Base-by-base conservation (phyloP, 805 yeast species). In the Teunomyces barrocoloradensis region DNA sequence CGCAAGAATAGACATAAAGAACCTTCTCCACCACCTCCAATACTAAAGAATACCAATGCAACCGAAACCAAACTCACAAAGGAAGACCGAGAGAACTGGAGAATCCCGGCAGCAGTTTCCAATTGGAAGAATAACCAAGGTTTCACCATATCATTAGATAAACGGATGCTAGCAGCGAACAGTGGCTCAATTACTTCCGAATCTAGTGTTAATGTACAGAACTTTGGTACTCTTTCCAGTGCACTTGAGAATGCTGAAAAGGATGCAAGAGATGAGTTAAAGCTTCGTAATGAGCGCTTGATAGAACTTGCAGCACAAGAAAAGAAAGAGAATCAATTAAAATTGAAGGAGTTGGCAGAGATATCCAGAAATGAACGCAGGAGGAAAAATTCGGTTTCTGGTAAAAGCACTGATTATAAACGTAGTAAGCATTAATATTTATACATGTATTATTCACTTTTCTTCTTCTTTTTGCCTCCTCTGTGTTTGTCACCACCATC, bases 41-140 rank as follows among this genome's bases (percentile, higher is more conserved):
- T 89, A 0, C 75, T 89, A 38, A 64, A 68, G 44, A 82, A 87
- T n/a, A 51, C 55, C 12, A 74, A 81, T 5, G 80, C 80, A 45
- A 55, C 34, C 50, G 51, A 44, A 18, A 54, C 18, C 70, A 76
- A 63, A 57, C 63, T 85, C 15, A 79, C 90, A 0, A 79, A 80
- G 23, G 88, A 85, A 54, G 96, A 90, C 45, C 87, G 82, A 53
- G 81, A 79, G 23, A 77, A 80, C 51, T 92, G 97, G 97, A 76
- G 78, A 42, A 89, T 94, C 27, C 98, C 98, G 0, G 84, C 96
- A 0, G 89, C 95, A 1, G 80, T 92, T 0, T 92, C 98, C 1
- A 89, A 89, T 63, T 94, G 98, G 97, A 91, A 90, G 64, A 94
- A 94, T 64, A 88, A 91, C 13, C 86, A 87, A 55, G 97, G 98